A percentile compares a stretch with the other conserved stretches of the same genome.
phyloP scores from a whole-genome alignment of 2,329 filamentous ascomycete genomes.

The Chaetothyriales sp. region DNA sequence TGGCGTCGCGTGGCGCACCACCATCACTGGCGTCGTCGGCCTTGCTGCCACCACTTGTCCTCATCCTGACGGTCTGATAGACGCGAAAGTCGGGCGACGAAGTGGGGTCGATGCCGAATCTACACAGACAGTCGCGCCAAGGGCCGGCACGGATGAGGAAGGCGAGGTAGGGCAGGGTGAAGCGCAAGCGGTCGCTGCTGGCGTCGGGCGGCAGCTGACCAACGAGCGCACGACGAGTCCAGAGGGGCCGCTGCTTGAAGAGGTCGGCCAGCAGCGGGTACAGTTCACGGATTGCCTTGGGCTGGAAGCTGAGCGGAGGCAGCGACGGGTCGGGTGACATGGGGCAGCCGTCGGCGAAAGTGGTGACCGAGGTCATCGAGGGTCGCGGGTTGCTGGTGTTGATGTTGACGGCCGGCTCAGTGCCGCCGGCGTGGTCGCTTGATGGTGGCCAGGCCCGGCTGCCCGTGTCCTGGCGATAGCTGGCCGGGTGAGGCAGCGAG shows the following conservation, averaged over 20 bases:
- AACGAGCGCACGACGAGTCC: constrained; percentile 69
- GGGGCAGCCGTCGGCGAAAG: neutral
- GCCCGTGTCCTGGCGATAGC: constrained; percentile 72
- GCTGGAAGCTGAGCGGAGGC: neutral
- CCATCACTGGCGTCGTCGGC: constrained; percentile 5
- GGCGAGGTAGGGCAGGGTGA: constrained; percentile 68
- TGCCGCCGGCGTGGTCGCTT: constrained; percentile 17
- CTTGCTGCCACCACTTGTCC: constrained; percentile 29
- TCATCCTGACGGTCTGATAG: constrained; percentile 85
- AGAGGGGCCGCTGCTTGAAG: constrained; percentile 64
- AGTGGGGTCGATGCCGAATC: constrained; percentile 76
- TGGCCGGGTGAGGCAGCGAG: constrained; percentile 24
- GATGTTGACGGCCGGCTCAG: constrained; percentile 44
- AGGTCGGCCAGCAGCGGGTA: constrained; percentile 47
- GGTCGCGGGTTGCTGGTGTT: constrained; percentile 47
- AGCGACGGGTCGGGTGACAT: constrained; percentile 4
- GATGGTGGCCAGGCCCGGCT: constrained; percentile 35
- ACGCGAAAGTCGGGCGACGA: constrained; percentile 59
- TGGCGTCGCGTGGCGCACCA: constrained; percentile 2
- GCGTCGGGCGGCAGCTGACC: constrained; percentile 50
- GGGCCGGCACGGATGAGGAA: constrained; percentile 90
- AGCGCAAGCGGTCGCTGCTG: constrained; percentile 47
- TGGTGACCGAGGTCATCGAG: constrained; percentile 33
- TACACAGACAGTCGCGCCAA: constrained; percentile 77
- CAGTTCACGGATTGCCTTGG: constrained; percentile 1